Percentiles rank a stretch among this genome's conserved stretches.
Conservation (phyloP, 2,329 filamentous ascomycete genomes). For the Achaetomium macrosporum region DNA sequence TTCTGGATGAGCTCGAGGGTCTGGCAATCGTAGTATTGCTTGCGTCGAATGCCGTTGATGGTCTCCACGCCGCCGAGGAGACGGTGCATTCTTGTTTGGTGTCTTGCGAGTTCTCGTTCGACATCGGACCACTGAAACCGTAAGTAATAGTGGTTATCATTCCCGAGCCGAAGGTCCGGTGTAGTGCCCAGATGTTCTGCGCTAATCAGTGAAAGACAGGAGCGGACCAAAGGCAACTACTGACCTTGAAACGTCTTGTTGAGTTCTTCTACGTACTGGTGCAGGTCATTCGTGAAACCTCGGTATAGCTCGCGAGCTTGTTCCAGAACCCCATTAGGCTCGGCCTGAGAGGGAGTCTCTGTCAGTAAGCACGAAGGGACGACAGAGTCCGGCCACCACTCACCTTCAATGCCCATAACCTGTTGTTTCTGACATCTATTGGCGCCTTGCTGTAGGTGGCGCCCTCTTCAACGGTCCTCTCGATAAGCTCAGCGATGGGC, state of each 20-base stretch:
- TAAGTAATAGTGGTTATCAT: conserved; percentile 37
- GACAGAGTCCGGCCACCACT: background rate
- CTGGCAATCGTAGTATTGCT: conserved; percentile 77
- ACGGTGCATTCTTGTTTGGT: background rate
- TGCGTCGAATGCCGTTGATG: conserved; percentile 70
- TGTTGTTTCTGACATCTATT: conserved; percentile 81
- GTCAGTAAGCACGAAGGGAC: conserved; percentile 17
- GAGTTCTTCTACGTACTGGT: conserved; percentile 16
- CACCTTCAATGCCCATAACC: conserved; percentile 82
- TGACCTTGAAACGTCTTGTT: conserved; percentile 11
- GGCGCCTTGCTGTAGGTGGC: conserved; percentile 72
- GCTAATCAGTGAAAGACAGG: background rate
- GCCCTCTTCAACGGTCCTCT: conserved; percentile 70
- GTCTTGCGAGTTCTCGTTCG: conserved; percentile 10
- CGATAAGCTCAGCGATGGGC: conserved; percentile 59
- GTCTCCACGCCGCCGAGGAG: conserved; percentile 42
- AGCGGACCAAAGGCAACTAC: background rate
- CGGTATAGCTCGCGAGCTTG: conserved; percentile 11
- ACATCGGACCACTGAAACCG: conserved; percentile 47
- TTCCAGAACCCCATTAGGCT: conserved; percentile 69
- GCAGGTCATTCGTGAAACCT: conserved; percentile 6
- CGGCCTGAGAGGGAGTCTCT: conserved; percentile 45
- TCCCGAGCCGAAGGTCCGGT: conserved; percentile 16
- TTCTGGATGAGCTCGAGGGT: conserved; percentile 79
- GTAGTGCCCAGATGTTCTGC: conserved; percentile 9